Evolutionary conservation across 2,329 filamentous ascomycete genomes (phyloP).

Genomic region (Scedosporium aurantiacum): DNA sequence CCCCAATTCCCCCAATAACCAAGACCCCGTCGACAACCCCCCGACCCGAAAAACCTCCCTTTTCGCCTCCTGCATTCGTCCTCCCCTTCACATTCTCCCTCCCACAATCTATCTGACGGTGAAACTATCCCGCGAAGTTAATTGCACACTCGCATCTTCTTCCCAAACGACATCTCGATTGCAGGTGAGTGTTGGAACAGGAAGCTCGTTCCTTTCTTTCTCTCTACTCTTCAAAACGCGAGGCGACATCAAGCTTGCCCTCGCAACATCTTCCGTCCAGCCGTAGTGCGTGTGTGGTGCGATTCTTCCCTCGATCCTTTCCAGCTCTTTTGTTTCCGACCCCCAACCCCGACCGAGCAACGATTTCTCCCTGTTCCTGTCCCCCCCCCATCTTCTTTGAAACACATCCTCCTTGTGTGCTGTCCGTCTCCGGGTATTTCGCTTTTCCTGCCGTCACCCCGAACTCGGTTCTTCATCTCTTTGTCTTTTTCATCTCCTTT

Average conservation of each 20-base stretch:
- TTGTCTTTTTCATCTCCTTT: neutral
- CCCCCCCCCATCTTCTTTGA: neutral
- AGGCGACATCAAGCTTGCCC: neutral
- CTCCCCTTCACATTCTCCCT: neutral
- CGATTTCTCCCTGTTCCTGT: neutral
- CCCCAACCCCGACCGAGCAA: neutral
- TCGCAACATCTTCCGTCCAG: neutral
- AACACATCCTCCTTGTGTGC: neutral
- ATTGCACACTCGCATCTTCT: neutral
- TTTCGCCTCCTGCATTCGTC: conserved; percentile 2
- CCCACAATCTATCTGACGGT: conserved; percentile 4
- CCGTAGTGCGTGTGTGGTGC: neutral
- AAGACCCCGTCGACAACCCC: neutral
- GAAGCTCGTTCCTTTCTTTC: neutral
- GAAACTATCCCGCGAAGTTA: neutral
- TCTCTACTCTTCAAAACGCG: neutral
- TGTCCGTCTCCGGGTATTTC: neutral
- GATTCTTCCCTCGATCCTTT: neutral
- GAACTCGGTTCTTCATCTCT: neutral
- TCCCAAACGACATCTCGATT: neutral
- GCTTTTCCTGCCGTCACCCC: neutral
- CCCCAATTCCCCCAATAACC: neutral
- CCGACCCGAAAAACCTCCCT: conserved; percentile 6
- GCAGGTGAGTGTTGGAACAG: conserved; percentile 1
- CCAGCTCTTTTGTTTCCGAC: conserved; percentile 1